phyloP scores from a whole-genome alignment of 169 alveolate genomes.

The Cryptosporidium felis region DNA sequence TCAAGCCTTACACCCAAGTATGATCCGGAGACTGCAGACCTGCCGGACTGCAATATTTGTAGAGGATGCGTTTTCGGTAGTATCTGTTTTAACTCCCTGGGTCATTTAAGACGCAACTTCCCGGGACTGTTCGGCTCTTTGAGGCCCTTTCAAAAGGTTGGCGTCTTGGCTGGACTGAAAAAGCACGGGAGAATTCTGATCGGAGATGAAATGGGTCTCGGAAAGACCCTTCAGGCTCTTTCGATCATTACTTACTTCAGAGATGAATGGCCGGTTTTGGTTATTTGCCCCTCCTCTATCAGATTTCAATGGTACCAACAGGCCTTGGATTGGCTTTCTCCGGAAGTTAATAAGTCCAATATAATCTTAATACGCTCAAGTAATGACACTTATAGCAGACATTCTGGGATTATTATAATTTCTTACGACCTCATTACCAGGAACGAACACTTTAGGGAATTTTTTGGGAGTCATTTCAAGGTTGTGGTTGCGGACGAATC shows the following conservation, averaged over 20 bases:
- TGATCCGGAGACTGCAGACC: not conserved
- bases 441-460: constrained; percentile 71
- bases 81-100: constrained; percentile 20
- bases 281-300: constrained; percentile 93
- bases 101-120: constrained; percentile 14
- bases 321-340: constrained; percentile 90
- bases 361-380: constrained; percentile 77
- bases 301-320: constrained; percentile 94
- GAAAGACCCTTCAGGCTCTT: constrained; percentile 97
- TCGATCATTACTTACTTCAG: constrained; percentile 89
- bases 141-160: constrained; percentile 92
- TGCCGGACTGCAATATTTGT: constrained; percentile 39
- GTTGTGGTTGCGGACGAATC: constrained; percentile 95
- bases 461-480: constrained; percentile 67
- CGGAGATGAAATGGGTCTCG: constrained; percentile 99
- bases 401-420: constrained; percentile 77
- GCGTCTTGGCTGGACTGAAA: constrained; percentile 90
- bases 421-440: constrained; percentile 83
- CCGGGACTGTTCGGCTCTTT: constrained; percentile 76
- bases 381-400: constrained; percentile 65
- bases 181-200: constrained; percentile 92
- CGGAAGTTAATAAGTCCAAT: constrained; percentile 75
- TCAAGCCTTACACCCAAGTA: constrained; percentile 51
- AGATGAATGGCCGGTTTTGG: constrained; percentile 94
- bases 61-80: constrained; percentile 29